phyloP scores from a whole-genome alignment of 306 rosid species.

The Trifolium dubium region DNA sequence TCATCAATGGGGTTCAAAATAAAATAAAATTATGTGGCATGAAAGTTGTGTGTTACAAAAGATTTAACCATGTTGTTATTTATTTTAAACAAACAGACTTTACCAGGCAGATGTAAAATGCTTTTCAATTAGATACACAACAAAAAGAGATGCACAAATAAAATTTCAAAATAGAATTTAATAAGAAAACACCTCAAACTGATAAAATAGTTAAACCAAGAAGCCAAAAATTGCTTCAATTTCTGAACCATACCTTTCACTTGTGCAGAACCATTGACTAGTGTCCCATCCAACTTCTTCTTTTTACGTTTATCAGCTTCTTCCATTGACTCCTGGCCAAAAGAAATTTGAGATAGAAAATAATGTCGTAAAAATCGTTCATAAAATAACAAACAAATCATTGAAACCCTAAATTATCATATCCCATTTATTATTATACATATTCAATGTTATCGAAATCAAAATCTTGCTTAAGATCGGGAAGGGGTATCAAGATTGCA shows the following conservation, averaged over 20 bases:
- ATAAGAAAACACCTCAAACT: slow-evolving; percentile 15
- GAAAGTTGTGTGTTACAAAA: slow-evolving; percentile 11
- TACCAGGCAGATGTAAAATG: slow-evolving; percentile 6
- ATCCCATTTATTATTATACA: not conserved
- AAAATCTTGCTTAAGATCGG: not conserved
- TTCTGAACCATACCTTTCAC: slow-evolving; percentile 50
- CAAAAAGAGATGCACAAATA: slow-evolving; percentile 10
- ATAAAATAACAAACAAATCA: slow-evolving; percentile 24
- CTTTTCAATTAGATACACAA: slow-evolving; percentile 19
- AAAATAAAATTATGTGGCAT: not conserved
- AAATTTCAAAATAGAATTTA: slow-evolving; percentile 15
- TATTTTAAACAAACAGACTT: not conserved
- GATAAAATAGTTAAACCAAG: slow-evolving; percentile 29
- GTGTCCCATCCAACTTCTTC: slow-evolving; percentile 51
- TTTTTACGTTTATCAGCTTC: slow-evolving; percentile 52
- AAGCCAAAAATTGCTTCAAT: slow-evolving; percentile 35
- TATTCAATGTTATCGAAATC: not conserved
- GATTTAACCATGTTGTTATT: not conserved
- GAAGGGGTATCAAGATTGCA: not conserved
- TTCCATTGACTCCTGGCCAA: slow-evolving; percentile 55
- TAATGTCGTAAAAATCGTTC: slow-evolving; percentile 20
- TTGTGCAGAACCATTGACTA: slow-evolving; percentile 45
- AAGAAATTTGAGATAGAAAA: slow-evolving; percentile 43
- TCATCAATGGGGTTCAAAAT: not conserved
- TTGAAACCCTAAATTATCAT: slow-evolving; percentile 28